Evolutionary conservation across 2,329 filamentous ascomycete species (phyloP).

Genomic region (Thielaviopsis ethacetica): DNA sequence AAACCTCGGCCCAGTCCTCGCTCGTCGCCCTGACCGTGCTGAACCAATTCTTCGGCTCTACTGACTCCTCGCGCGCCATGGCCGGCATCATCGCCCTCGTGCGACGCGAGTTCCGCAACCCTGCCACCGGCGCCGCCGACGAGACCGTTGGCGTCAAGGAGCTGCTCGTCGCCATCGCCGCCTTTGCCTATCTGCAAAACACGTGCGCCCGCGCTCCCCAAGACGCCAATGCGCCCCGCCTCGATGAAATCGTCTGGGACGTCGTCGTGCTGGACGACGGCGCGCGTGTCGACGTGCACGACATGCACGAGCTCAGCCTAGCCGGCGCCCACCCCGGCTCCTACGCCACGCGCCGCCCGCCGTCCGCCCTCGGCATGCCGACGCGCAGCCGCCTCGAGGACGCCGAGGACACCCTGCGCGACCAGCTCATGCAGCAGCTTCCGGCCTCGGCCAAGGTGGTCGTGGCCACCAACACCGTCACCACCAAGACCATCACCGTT

Average conservation of each 20-base stretch:
- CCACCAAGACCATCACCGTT: conserved; percentile 47
- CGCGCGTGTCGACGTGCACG: conserved; percentile 35
- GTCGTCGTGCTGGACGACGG: conserved; percentile 46
- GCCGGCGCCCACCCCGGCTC: conserved; percentile 17
- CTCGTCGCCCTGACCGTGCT: conserved; percentile 41
- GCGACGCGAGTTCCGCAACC: conserved; percentile 46
- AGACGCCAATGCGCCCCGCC: conserved; percentile 27
- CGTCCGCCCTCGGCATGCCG: not conserved
- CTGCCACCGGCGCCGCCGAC: conserved; percentile 39
- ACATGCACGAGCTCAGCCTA: conserved; percentile 21
- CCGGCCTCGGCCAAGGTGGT: conserved; percentile 40
- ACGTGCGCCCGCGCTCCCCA: conserved; percentile 35
- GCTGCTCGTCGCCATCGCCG: conserved; percentile 42
- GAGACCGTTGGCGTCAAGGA: conserved; percentile 45
- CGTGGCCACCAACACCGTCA: conserved; percentile 41
- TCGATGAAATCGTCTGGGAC: conserved; percentile 48
- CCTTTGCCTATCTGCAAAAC: conserved; percentile 44
- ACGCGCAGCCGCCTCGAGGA: conserved; percentile 8
- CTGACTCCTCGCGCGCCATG: conserved; percentile 52
- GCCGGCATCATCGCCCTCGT: conserved; percentile 49
- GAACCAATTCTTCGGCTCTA: conserved; percentile 49
- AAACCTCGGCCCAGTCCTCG: conserved; percentile 37
- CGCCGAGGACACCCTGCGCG: conserved; percentile 26
- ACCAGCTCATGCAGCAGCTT: conserved; percentile 37
- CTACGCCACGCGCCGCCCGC: not conserved